These are phyloP conservation scores for Domatiomyces catenatus DNA, from an alignment of 2,329 filamentous ascomycete genomes.

Conservation along the genomic window DNA sequence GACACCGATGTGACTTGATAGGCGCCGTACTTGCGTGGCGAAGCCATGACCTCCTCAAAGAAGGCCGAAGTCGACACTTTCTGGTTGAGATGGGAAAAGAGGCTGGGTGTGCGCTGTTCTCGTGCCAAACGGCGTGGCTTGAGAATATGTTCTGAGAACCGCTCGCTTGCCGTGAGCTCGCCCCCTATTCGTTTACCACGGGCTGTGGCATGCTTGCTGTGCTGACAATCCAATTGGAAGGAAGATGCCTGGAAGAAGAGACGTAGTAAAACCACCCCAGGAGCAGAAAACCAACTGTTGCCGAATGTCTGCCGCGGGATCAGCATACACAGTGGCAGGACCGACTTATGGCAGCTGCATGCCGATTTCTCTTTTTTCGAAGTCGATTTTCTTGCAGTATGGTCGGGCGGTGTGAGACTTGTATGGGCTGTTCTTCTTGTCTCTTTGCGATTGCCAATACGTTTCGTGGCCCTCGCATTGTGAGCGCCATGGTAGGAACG, in stretches of 20 bases:
- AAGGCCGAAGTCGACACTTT: neutral
- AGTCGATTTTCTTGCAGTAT: neutral
- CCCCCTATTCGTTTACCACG: neutral
- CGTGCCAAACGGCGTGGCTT: neutral
- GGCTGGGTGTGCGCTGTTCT: neutral
- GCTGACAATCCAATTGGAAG: neutral
- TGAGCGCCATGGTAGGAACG: neutral
- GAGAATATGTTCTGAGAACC: neutral
- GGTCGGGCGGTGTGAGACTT: neutral
- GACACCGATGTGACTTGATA: constrained; percentile 10
- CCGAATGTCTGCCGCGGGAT: constrained; percentile 1
- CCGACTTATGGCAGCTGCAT: neutral
- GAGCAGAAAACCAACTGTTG: constrained; percentile 1
- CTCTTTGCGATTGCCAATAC: neutral
- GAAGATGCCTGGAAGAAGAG: neutral
- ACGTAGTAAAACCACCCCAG: neutral
- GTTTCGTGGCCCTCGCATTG: neutral
- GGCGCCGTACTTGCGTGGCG: neutral
- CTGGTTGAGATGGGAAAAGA: neutral
- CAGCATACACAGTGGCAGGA: neutral
- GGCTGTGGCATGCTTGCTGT: neutral
- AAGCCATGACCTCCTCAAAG: neutral
- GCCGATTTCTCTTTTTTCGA: neutral
- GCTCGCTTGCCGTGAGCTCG: neutral
- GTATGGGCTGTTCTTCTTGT: neutral